These are phyloP conservation scores for Leccinum imitatum DNA, from an alignment of 768 basidiomycete genomes.

Conservation along the genomic window DNA sequence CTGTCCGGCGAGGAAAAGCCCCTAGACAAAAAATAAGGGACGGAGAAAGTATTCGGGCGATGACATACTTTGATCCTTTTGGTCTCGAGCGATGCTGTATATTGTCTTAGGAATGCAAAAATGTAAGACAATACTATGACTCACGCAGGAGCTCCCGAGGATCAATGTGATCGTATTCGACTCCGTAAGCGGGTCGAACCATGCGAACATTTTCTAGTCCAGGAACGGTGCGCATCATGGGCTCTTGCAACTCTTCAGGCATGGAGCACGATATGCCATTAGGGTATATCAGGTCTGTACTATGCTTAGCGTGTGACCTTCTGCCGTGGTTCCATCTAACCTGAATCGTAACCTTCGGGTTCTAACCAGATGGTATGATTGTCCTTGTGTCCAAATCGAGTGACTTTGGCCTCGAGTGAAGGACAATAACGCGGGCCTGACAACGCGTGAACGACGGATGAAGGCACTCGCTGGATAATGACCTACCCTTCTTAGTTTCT, in stretches of 20 bases:
- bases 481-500: slow-evolving; percentile 78
- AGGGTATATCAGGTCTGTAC: slow-evolving; percentile 79
- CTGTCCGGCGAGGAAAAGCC: slow-evolving; percentile 86
- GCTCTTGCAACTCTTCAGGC: slow-evolving; percentile 80
- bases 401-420: slow-evolving; percentile 83
- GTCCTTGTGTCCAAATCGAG: slow-evolving; percentile 70
- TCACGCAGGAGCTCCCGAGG: slow-evolving; percentile 73
- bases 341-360: slow-evolving; percentile 88
- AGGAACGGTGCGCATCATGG: slow-evolving; percentile 80
- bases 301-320: neutral
- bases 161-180: slow-evolving; percentile 91
- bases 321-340: slow-evolving; percentile 36
- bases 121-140: slow-evolving; percentile 27
- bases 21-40: slow-evolving; percentile 37
- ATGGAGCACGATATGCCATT: slow-evolving; percentile 88
- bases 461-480: neutral
- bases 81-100: slow-evolving; percentile 76
- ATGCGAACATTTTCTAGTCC: slow-evolving; percentile 85
- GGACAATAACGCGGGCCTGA: slow-evolving; percentile 90
- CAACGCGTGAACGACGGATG: neutral
- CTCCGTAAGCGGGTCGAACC: slow-evolving; percentile 85
- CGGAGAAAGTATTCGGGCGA: neutral
- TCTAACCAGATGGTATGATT: slow-evolving; percentile 84
- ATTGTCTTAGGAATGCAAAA: neutral
- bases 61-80: slow-evolving; percentile 66